phyloP scores from a whole-genome alignment of 2,329 filamentous ascomycete species.

The Ceratocystis colombiana region DNA sequence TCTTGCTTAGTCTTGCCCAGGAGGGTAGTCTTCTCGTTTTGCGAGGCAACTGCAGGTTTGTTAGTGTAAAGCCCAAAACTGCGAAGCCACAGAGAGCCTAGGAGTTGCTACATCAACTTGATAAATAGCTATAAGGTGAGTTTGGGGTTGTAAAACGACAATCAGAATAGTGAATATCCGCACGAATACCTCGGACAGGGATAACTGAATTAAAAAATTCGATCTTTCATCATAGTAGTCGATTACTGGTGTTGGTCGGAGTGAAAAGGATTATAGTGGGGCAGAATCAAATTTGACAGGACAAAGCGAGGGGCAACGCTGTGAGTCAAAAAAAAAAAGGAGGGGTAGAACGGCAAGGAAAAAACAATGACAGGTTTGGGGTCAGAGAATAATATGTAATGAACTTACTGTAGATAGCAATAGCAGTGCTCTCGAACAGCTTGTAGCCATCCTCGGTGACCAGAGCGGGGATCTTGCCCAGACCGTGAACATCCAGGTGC shows the following conservation, averaged over 20 bases:
- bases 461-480: conserved; percentile 89
- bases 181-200: conserved; percentile 27
- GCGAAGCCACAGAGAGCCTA: not conserved
- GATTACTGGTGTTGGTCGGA: conserved; percentile 10
- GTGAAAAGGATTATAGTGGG: conserved; percentile 12
- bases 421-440: conserved; percentile 83
- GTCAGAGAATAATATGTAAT: conserved; percentile 21
- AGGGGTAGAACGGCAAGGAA: conserved; percentile 15
- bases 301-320: not conserved
- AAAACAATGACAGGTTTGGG: conserved; percentile 30
- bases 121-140: not conserved
- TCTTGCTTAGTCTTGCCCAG: conserved; percentile 99
- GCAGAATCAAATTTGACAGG: not conserved
- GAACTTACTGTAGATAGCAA: conserved; percentile 91
- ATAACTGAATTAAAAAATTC: conserved; percentile 27
- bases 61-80: conserved; percentile 11
- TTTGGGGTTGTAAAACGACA: conserved; percentile 13
- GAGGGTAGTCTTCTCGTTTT: conserved; percentile 99
- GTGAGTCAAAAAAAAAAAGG: not conserved
- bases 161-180: conserved; percentile 26
- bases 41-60: conserved; percentile 67
- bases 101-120: conserved; percentile 6
- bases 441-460: conserved; percentile 83
- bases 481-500: conserved; percentile 75
- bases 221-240: conserved; percentile 22